These are phyloP conservation scores for Entelexis paramagnoliae DNA, from an alignment of 1,139 yeast species.

Conservation along the genomic window DNA sequence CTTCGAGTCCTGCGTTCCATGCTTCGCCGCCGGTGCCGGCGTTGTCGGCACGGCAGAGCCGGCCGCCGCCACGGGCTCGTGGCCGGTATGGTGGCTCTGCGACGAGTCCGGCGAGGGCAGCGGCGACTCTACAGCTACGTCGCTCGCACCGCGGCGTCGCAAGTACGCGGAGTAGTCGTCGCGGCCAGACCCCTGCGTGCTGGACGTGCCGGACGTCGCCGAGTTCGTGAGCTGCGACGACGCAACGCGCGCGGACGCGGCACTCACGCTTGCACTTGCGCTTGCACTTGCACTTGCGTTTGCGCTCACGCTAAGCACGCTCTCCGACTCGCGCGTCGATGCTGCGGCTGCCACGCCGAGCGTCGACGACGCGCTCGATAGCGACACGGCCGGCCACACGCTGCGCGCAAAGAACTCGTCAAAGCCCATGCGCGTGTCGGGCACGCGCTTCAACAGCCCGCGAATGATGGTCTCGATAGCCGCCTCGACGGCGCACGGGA, in stretches of 20 bases:
- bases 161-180: conserved; percentile 75
- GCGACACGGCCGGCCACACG: conserved; percentile 15
- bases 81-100: background rate
- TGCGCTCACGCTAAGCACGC: background rate
- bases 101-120: conserved; percentile 18
- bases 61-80: background rate
- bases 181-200: conserved; percentile 31
- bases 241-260: background rate
- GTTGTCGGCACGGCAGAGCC: background rate
- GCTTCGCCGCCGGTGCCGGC: background rate
- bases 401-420: conserved; percentile 65
- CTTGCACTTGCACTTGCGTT: background rate
- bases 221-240: background rate
- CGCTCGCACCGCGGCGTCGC: conserved; percentile 23
- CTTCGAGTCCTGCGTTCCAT: background rate
- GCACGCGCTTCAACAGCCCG: conserved; percentile 67
- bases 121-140: conserved; percentile 16
- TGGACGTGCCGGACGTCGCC: background rate
- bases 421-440: conserved; percentile 79
- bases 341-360: too few species aligned
- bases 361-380: background rate
- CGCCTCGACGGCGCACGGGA: conserved; percentile 52
- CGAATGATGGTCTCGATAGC: conserved; percentile 60
- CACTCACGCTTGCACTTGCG: background rate
- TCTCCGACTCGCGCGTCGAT: background rate